Base-by-base conservation (phyloP, 345 rosid species). In the Lepidium sativum region DNA sequence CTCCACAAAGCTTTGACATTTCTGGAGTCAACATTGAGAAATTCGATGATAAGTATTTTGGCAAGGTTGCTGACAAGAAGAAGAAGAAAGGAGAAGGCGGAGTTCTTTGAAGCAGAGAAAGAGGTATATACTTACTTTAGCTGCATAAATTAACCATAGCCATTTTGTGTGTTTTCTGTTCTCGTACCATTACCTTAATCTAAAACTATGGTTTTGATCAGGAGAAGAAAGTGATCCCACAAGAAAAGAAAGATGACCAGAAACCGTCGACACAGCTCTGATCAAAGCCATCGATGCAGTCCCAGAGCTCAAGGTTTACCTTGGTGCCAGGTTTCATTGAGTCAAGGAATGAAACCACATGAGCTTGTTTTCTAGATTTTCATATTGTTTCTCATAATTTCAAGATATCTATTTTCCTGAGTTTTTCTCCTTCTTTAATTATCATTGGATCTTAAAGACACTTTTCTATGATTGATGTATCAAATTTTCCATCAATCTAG, bases 291-390 rank as follows among this genome's bases (percentile, higher is more conserved):
- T 92, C 37, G 97, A 89, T 60, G 68, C 68, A 20, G 88, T 92
- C 29, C 82, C 86, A 9, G 91, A 92, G 34, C 78, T 87, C 83
- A 92, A 80, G 84, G 64, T 78, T n/a, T 92, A 89, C 65, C 73
- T 92, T 71, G 92, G 76, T 4, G 91, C 96, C 14, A 85, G 96
- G 71, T 92, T 92, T 89, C 98, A 4, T 81, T 84, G 17, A 83
- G 77, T 78, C 78, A 86, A 6, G 89, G 89, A 77, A 86, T 83
- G 88, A 91, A 88, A 45, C 97, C 91, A 54, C 89, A 83, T 49
- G 91, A 91, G 76, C 94, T 88, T 66, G 82, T 83, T 27, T 91
- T 91, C 73, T 88, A 87, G 80, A 62, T 68, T 62, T n/a, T 15
- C 35, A 0, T 44, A 11, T 53, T 15, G 37, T 67, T 54, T 62